A percentile compares a stretch with the other conserved stretches of the same genome.
Conservation (phyloP, 768 basidiomycete species). For the Calocybe gangraenosa region DNA sequence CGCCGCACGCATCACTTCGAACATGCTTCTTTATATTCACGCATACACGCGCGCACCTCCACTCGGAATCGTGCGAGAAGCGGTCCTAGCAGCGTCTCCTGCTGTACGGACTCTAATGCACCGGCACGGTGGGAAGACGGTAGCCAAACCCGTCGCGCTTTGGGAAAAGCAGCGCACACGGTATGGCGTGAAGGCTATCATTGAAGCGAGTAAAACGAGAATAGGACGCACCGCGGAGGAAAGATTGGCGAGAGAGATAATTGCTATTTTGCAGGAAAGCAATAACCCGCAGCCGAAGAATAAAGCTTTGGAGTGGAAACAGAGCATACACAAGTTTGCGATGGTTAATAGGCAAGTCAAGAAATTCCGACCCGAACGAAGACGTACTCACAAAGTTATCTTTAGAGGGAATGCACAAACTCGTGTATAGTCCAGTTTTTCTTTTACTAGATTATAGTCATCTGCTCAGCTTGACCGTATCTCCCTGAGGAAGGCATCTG, state of each 20-base stretch:
- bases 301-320: constrained; percentile 55
- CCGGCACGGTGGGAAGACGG: constrained; percentile 61
- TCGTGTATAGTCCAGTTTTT: constrained; percentile 14
- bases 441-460: too few relatives aligned
- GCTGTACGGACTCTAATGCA: constrained; percentile 59
- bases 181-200: constrained; percentile 67
- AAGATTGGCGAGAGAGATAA: constrained; percentile 74
- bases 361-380: not conserved
- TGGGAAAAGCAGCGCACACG: constrained; percentile 77
- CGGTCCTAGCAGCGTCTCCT: constrained; percentile 66
- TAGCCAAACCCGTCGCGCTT: constrained; percentile 65
- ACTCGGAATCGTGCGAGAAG: constrained; percentile 72
- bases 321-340: constrained; percentile 59
- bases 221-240: constrained; percentile 58
- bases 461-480: too few relatives aligned
- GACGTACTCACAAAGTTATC: not conserved
- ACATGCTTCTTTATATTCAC: constrained; percentile 70
- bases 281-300: constrained; percentile 48
- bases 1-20: constrained; percentile 51
- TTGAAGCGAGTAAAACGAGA: constrained; percentile 55
- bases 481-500: too few relatives aligned
- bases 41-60: constrained; percentile 74
- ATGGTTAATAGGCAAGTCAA: constrained; percentile 71
- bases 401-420: constrained; percentile 14
- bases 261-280: constrained; percentile 28